Base-by-base conservation (phyloP, 257 asterid species). In the Buddleja alternifolia region DNA sequence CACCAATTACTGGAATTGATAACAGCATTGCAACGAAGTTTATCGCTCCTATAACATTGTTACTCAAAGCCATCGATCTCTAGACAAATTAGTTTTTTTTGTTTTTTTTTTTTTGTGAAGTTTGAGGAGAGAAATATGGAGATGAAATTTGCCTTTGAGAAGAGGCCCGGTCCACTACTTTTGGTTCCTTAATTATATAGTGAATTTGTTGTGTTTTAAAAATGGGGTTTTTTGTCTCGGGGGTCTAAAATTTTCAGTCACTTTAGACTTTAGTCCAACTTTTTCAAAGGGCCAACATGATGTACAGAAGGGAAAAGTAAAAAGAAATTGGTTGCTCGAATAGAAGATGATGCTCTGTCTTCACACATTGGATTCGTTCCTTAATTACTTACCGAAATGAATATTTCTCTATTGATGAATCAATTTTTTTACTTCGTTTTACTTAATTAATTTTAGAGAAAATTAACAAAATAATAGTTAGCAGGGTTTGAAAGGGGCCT, bases 1-100 rank as follows among this genome's bases (percentile, higher is more conserved):
- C 81, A 19, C 97, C 96, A 20, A 92, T 92, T 1, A 92, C 62
- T 1, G 96, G 98, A 50, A 92, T 75, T 4, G 98, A 92, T 4
- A 89, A 81, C 40, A 92, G 85, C 88, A 86, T 80, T 6, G 86
- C 96, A 2, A 84, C 77, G 46, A 92, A 89, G 82, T 88, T 92
- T 34, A 88, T 82, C 58, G 82, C 86, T 7, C 98, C 98, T 14
- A 90, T 88, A 0, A 92, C 89, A 60, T 78, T 83, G 65, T 78
- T 87, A 72, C 93, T 86, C 55, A 92, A 8, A 46, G 97, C 95
- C 97, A 90, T 92, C n/a, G n/a, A 9, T 74, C 66, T 52, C 7
- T 56, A 19, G 70, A 46, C 25, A 9, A 14, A 44, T 17, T 48
- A 19, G 48, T 16, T 10, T 47, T 54, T 52, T 39, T 16, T 10